A percentile compares a stretch with the other conserved stretches of the same genome.
Conservation (phyloP, 352 stramenopile species). For the Thalassiosira hispida region DNA sequence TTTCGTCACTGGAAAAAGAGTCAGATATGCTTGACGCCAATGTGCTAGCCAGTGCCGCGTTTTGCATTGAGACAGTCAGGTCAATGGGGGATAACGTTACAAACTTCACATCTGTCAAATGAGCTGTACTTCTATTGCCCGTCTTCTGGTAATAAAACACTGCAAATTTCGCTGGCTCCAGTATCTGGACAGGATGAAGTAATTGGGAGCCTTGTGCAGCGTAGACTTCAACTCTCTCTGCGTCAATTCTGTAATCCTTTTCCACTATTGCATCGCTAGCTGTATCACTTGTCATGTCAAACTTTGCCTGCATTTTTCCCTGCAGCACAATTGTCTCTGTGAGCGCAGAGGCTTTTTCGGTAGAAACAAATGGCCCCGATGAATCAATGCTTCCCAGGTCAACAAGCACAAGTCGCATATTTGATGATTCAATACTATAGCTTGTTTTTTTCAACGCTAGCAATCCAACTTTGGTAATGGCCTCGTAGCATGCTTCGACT, state of each 20-base stretch:
- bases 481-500: slow-evolving; percentile 53
- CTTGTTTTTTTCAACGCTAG: slow-evolving; percentile 52
- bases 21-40: slow-evolving; percentile 73
- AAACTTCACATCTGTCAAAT: slow-evolving; percentile 65
- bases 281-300: slow-evolving; percentile 56
- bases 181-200: slow-evolving; percentile 77
- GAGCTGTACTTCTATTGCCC: slow-evolving; percentile 45
- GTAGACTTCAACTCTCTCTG: slow-evolving; percentile 81
- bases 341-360: slow-evolving; percentile 41
- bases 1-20: slow-evolving; percentile 51
- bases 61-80: slow-evolving; percentile 83
- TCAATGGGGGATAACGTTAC: slow-evolving; percentile 74
- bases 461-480: slow-evolving; percentile 10
- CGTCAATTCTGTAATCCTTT: slow-evolving; percentile 74
- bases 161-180: slow-evolving; percentile 74
- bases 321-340: slow-evolving; percentile 82
- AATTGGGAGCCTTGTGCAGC: slow-evolving; percentile 76
- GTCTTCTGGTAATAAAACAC: slow-evolving; percentile 64
- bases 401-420: slow-evolving; percentile 65
- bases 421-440: slow-evolving; percentile 65
- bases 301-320: slow-evolving; percentile 72
- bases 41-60: slow-evolving; percentile 78
- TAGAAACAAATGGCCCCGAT: slow-evolving; percentile 48
- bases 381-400: slow-evolving; percentile 61
- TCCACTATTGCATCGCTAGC: slow-evolving; percentile 48